Conservation (phyloP, 2,329 filamentous ascomycete genomes). For the Sclerotinia minor region DNA sequence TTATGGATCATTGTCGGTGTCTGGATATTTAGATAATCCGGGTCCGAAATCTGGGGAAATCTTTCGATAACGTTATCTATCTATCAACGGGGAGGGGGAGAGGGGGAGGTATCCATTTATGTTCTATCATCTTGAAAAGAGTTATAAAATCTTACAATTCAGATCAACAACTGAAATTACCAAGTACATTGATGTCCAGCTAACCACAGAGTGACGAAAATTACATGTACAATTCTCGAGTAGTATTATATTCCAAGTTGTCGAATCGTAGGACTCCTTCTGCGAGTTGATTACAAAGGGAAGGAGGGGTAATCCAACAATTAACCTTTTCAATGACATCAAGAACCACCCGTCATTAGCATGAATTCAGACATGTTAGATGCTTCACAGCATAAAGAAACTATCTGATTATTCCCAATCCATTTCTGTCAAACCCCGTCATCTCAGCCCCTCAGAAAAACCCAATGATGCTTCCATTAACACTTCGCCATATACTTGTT, state of each 20-base stretch:
- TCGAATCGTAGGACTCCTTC: not conserved
- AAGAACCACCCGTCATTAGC: not conserved
- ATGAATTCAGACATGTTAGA: not conserved
- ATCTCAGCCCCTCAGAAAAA: not conserved
- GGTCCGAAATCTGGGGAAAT: constrained; percentile 18
- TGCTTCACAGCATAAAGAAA: not conserved
- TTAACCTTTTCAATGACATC: constrained; percentile 21
- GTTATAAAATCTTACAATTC: not conserved
- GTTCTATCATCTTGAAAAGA: not conserved
- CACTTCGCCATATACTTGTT: not conserved
- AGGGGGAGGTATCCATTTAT: no score
- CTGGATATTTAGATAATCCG: constrained; percentile 18
- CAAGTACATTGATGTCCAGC: not conserved
- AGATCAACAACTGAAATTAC: not conserved
- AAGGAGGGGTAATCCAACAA: not conserved
- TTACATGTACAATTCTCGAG: not conserved
- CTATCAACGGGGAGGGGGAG: not conserved
- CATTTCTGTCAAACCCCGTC: not conserved
- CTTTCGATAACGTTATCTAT: not conserved
- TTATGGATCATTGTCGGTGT: not conserved
- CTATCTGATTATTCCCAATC: not conserved
- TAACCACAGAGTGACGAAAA: not conserved
- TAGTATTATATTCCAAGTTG: not conserved
- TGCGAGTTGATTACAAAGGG: constrained; percentile 27
- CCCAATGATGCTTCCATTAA: not conserved